Percentiles rank a stretch among this genome's conserved stretches.
These are phyloP conservation scores for Colletotrichum sp. DNA, from an alignment of 2,329 filamentous ascomycete genomes.

Conservation along the genomic window DNA sequence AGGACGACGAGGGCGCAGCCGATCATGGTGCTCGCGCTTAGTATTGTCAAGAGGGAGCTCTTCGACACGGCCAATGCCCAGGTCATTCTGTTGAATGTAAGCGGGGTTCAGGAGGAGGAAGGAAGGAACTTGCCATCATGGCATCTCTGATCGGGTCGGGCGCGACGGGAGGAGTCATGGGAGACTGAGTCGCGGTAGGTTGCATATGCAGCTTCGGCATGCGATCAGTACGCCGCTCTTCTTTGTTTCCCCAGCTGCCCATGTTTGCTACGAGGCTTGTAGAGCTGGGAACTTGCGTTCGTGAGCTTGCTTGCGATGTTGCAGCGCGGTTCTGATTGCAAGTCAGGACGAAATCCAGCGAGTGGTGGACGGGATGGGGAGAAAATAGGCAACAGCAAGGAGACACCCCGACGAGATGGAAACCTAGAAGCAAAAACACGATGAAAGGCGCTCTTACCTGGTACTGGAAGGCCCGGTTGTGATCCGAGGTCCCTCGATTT, in stretches of 20 bases:
- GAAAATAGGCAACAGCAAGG: neutral
- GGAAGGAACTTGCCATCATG: constrained; percentile 8
- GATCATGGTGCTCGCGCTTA: neutral
- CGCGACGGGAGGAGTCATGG: neutral
- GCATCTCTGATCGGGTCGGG: neutral
- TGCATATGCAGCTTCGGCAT: constrained; percentile 1
- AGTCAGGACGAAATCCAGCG: neutral
- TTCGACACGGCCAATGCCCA: constrained; percentile 30
- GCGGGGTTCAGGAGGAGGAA: neutral
- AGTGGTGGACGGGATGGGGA: neutral
- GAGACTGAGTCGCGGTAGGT: neutral
- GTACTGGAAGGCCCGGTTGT: neutral
- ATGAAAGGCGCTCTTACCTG: neutral
- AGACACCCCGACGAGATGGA: neutral
- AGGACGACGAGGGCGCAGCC: neutral
- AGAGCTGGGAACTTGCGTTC: neutral
- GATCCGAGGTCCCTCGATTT: neutral
- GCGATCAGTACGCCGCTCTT: neutral
- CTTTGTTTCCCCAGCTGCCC: neutral
- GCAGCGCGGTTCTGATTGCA: neutral
- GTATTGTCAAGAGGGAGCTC: constrained; percentile 27
- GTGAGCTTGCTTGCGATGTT: neutral
- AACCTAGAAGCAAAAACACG: neutral
- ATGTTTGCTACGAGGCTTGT: neutral
- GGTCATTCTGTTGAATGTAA: constrained; percentile 28